Conservation (phyloP, 2,329 filamentous ascomycete species). For the Xylogone sp. region DNA sequence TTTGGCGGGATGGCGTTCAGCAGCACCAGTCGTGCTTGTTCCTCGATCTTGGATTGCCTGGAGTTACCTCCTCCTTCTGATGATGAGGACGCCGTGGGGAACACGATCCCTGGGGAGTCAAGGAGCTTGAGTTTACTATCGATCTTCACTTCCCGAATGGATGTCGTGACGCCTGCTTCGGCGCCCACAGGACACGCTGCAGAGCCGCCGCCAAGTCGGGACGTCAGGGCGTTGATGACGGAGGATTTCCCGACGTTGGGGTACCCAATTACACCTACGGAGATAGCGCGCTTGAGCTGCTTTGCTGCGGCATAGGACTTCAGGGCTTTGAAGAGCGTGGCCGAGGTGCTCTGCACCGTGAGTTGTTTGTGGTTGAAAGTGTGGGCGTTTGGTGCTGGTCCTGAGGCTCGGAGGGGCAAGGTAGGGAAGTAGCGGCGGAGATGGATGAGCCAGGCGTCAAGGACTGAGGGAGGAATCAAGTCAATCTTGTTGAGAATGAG, state of each 20-base stretch:
- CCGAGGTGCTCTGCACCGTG: slow-evolving; percentile 80
- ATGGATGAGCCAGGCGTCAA: slow-evolving; percentile 81
- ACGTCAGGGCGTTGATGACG: slow-evolving; percentile 88
- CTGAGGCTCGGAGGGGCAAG: slow-evolving; percentile 80
- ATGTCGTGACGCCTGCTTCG: slow-evolving; percentile 89
- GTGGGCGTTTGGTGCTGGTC: slow-evolving; percentile 77
- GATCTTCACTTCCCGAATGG: slow-evolving; percentile 84
- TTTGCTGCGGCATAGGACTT: slow-evolving; percentile 83
- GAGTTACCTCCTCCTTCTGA: no score
- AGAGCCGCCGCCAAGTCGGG: slow-evolving; percentile 65
- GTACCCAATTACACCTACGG: slow-evolving; percentile 91
- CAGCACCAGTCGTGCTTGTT: slow-evolving; percentile 80
- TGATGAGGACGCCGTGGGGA: no score
- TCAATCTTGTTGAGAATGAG: slow-evolving; percentile 96
- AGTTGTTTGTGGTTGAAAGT: slow-evolving; percentile 91
- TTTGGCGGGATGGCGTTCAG: slow-evolving; percentile 91
- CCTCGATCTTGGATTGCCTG: slow-evolving; percentile 58
- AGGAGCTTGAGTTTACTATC: slow-evolving; percentile 92
- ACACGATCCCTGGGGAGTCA: slow-evolving; percentile 92
- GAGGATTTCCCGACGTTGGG: slow-evolving; percentile 96
- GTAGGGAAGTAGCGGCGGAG: slow-evolving; percentile 89
- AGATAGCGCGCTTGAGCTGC: slow-evolving; percentile 83
- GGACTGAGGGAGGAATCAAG: slow-evolving; percentile 74
- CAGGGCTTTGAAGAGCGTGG: slow-evolving; percentile 80
- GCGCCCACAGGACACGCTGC: slow-evolving; percentile 83